Evolutionary conservation across 495 filamentous ascomycete species (phyloP).

Genomic region (Elasticomyces elasticus): DNA sequence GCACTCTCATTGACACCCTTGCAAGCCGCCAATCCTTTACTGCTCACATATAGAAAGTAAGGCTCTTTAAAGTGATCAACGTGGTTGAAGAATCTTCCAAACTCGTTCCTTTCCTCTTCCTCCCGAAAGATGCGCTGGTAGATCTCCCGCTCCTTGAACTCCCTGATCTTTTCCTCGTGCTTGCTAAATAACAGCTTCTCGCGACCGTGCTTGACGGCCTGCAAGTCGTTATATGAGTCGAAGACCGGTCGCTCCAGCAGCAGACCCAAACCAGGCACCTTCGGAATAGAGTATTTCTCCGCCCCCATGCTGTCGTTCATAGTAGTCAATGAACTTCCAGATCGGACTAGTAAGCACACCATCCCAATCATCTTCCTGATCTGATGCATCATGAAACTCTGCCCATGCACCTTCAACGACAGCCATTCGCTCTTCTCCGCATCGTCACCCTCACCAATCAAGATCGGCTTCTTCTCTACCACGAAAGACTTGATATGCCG

Average conservation of each 20-base stretch:
- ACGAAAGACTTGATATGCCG: slow-evolving; percentile 83
- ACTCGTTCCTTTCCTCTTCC: slow-evolving; percentile 55
- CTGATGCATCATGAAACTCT: slow-evolving; percentile 99
- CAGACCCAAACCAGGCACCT: slow-evolving; percentile 80
- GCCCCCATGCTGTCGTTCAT: slow-evolving; percentile 51
- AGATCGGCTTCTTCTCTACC: slow-evolving; percentile 57
- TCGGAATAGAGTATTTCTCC: slow-evolving; percentile 72
- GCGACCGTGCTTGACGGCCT: slow-evolving; percentile 39
- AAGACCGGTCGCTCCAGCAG: slow-evolving; percentile 87
- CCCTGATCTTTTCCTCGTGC: slow-evolving; percentile 64
- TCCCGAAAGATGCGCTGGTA: slow-evolving; percentile 84
- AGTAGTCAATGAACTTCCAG: slow-evolving; percentile 63
- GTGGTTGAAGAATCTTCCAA: slow-evolving; percentile 68
- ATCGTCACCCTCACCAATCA: slow-evolving; percentile 41
- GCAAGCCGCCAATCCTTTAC: slow-evolving; percentile 20
- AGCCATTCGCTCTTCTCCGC: slow-evolving; percentile 80
- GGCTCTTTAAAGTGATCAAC: slow-evolving; percentile 64
- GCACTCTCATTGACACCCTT: neutral
- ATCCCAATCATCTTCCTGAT: slow-evolving; percentile 98
- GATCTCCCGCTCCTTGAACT: slow-evolving; percentile 89
- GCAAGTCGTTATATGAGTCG: slow-evolving; percentile 63
- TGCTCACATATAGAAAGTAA: slow-evolving; percentile 66
- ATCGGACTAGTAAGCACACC: slow-evolving; percentile 72
- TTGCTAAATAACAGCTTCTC: slow-evolving; percentile 66
- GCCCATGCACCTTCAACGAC: slow-evolving; percentile 87